Evolutionary conservation across 1,284 basidiomycete genomes (phyloP), one percentile per base, ranked within the genome.

Genomic region (Hymenochaete sp.): DNA sequence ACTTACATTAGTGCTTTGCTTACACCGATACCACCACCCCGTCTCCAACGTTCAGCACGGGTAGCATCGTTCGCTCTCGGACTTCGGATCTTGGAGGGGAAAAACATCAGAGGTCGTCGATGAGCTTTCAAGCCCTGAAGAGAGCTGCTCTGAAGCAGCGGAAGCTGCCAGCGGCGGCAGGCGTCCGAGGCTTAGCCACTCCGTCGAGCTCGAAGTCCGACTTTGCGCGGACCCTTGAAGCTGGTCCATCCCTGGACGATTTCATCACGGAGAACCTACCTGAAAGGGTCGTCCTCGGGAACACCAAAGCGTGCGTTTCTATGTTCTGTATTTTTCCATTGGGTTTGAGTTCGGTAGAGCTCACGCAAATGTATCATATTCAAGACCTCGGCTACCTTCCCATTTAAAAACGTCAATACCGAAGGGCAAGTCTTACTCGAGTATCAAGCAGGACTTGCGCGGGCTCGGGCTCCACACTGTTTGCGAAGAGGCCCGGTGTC

Each of bases 401-500:
- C 89, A 88, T 67, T 71, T 98, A 26, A 98, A 98, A 70, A 97
- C 95, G 18, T 82, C 81, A 25, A 92, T 93, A 54, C 95, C 96
- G 0, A 90, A 84, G 0, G 92, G 93, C 21, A 70, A 73, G 22
- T 92, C 91, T 9, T 98, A 86, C 63, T 84, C 79, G 50, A 88
- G 80, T 56, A 98, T 99, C 57, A 98, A 96, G 75, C 87, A 86
- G 56, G 96, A 99, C 62, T 71, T 99, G 16, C 75, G 96, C 45
- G 93, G 93, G 1, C 74, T 99, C 0, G 79, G 79, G 7, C 68
- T 99, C 40, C 91, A 95, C 58, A 99, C 96, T 0, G 96, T 99
- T 1, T 99, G 96, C 58, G 96, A 99, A 64, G 96, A 99, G 65
- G 96, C 96, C 21, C 78, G 93, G 50, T 99, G 96, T 71, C 96